Base-by-base conservation (phyloP, 2,329 filamentous ascomycete genomes). In the Thelonectria blattea region DNA sequence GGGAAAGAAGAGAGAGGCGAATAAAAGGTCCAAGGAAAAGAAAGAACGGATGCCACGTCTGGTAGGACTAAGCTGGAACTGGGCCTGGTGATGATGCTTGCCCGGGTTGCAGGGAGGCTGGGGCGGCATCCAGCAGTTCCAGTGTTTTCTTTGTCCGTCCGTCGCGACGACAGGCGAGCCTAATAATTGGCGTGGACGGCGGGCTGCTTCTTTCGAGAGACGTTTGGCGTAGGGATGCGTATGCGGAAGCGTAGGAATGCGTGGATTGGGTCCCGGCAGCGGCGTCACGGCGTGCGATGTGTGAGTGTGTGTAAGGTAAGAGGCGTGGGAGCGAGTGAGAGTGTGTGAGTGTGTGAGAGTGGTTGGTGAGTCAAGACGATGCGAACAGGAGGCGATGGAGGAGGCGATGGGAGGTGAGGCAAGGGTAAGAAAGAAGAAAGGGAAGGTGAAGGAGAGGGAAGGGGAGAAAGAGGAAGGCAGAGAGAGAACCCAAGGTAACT, bases 1-100 rank as follows among this genome's bases (percentile, higher is more conserved):
- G 42, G 18, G 58, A 52, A 60, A 34, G 62, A 61, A 60, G 58
- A 52, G 46, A 63, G 58, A 63, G 18, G n/a, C 18, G 42, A 63
- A 60, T n/a, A 17, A 55, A 49, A 45, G 45, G 39, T n/a, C 53
- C 56, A 56, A 56, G 49, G 58, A 59, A 49, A 56, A 58, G 55
- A 65, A 60, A 68, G 64, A 62, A 58, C 52, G 60, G 67, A 69
- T 68, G 68, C 68, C 66, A 70, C 65, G 68, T 64, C 67, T 69
- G 61, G 65, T 67, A 65, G 57, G 64, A 67, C 64, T 67, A 63
- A 62, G 60, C 53, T 57, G 59, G 59, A 58, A 53, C 58, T 60
- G 57, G 53, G 45, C 42, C 52, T 52, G 62, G 53, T 65, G 64
- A 60, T 66, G 66, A 70, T 70, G 68, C 61, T 67, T 61, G 58